Evolutionary conservation across 345 rosid species (phyloP), one percentile per base, ranked within the genome.

Genomic region (Diplotaxis tenuifolia): DNA sequence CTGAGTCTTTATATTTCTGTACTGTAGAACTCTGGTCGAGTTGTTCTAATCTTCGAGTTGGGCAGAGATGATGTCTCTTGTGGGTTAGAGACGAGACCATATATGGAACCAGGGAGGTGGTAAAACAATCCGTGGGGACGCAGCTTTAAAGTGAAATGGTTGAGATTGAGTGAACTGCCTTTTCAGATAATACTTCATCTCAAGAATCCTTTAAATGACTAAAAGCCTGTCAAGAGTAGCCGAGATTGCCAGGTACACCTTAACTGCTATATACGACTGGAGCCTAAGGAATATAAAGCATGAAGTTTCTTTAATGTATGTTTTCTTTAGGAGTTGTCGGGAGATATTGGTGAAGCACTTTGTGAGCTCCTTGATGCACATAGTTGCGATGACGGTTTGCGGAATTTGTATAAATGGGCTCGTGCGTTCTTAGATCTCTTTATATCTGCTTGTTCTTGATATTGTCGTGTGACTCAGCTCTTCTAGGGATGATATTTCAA

Each of bases 171-270:
- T 79, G 91, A 89, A 67, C 70, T 94, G 82, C 97, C 98, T 74
- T 94, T 94, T 81, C 97, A 88, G 76, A 89, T 88, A 88, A 94
- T 97, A 61, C 89, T 89, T 70, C 96, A 94, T 82, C 97, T 93
- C 71, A 89, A 85, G 90, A 91, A 94, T 78, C 97, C 97, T 61
- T 72, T 94, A 80, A 94, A 91, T 82, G 96, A 89, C 78, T 84
- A 83, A 82, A 94, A 89, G 78, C 97, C 97, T 77, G 97, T 94
- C 78, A 91, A 94, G 86, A 94, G 91, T 78, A 94, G 98, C 86
- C 86, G 98, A 73, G 98, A 94, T 70, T 94, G 98, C 59, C 97
- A 91, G 98, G 98, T 94, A 61, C 69, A 76, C 62, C 8, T 11
- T 45, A 45, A 14, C 3, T 38, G 14, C 15, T 12, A 4, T 15